Evolutionary conservation across 2,329 filamentous ascomycete genomes (phyloP).

Genomic region (Paecilomyces variotii): DNA sequence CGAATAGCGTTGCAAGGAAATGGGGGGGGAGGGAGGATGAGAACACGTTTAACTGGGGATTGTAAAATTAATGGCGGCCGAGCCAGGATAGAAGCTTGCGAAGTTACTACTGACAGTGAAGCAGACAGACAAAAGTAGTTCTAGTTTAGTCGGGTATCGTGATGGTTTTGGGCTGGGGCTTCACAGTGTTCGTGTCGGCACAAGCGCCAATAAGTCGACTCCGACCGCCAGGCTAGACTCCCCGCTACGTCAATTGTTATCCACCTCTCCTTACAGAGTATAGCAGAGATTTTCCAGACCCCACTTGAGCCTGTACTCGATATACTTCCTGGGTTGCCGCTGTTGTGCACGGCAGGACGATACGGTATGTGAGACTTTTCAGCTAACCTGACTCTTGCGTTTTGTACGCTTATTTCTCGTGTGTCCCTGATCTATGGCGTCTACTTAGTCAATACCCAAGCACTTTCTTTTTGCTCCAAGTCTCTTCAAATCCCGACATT

Average conservation of each 20-base stretch:
- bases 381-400: neutral
- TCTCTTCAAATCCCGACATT: neutral
- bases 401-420: neutral
- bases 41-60: neutral
- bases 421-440: neutral
- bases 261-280: neutral
- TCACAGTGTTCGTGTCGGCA: neutral
- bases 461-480: neutral
- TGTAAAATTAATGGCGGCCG: neutral
- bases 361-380: neutral
- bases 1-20: neutral
- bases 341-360: neutral
- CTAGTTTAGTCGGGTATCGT: neutral
- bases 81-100: neutral
- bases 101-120: neutral
- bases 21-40: neutral
- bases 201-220: neutral
- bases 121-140: neutral
- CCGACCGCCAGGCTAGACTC: neutral
- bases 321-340: neutral
- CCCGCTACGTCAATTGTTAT: slow-evolving; percentile 11
- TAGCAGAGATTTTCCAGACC: neutral
- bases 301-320: neutral
- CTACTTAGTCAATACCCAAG: neutral
- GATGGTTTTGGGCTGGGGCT: neutral